Base-by-base conservation (phyloP, 2,329 filamentous ascomycete species). In the Colletotrichum spaethianum region DNA sequence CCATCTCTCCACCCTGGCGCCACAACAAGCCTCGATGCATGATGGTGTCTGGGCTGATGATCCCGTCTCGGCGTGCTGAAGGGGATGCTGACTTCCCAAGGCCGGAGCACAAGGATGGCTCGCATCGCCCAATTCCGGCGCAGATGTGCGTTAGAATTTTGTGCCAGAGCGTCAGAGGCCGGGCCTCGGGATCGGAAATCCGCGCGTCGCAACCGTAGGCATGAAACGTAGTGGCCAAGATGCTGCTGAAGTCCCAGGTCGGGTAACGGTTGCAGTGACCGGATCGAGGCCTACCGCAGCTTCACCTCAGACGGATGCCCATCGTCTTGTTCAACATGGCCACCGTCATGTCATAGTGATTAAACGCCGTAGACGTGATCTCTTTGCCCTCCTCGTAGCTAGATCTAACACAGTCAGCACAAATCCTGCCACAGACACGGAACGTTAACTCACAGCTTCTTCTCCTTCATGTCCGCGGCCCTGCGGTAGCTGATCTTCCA, bases 301-400 rank as follows among this genome's bases (percentile, higher is more conserved):
- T 50, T 83, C 79, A 90, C 70, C 88, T 86, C 70, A 92, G 79
- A 77, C 91, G 93, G 52, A 94, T 78, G 1, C 89, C 88, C 91
- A 95, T 91, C 8, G 87, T 91, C 78, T 92, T 90, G 77, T 95
- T 95, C 66, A 95, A 84, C 92, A 93, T 93, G 23, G 86, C 86
- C 59, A 95, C 79, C 9, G 92, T 94, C 83, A 89, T 89, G 65
- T 94, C 88, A 78, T 93, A 94, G 76, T 92, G 88, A 57, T 86
- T 83, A 78, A 87, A 92, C 8, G 86, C 81, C 61, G 78, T 77
- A 31, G 73, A 59, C 38, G 76, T 72, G 52, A 78, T 73, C 48
- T 75, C 55, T 50, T 74, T 74, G 42, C 36, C 63, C 26, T 63
- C 62, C 12, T 66, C 28, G 36, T 36, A 14, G 42, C 33, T 44